phyloP scores from a whole-genome alignment of 352 stramenopile genomes.

The Discostella stelligera region DNA sequence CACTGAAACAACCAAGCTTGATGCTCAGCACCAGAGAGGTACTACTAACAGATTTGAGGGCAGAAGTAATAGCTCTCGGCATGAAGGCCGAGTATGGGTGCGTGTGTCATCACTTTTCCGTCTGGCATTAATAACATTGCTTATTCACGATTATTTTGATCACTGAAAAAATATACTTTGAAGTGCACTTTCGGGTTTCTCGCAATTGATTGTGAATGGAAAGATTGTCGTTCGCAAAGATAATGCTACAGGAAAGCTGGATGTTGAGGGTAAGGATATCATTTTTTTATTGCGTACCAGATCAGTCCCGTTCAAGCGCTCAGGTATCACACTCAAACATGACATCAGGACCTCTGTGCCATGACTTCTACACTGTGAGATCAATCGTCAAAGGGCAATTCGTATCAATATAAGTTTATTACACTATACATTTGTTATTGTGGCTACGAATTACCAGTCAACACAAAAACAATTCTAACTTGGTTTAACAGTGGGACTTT shows the following conservation, averaged over 20 bases:
- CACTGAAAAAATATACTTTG: neutral
- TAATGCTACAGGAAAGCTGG: slow-evolving; percentile 59
- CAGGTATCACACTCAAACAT: neutral
- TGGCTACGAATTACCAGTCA: too few relatives aligned
- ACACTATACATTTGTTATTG: too few relatives aligned
- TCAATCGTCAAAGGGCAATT: slow-evolving; percentile 64
- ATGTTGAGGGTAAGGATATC: slow-evolving; percentile 61
- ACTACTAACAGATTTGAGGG: slow-evolving; percentile 78
- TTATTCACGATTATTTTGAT: neutral
- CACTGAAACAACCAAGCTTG: slow-evolving; percentile 51
- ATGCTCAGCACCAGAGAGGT: slow-evolving; percentile 80
- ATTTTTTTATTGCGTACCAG: too few relatives aligned
- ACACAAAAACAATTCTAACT: too few relatives aligned
- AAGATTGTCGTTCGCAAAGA: slow-evolving; percentile 76
- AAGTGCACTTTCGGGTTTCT: slow-evolving; percentile 64
- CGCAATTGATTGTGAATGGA: slow-evolving; percentile 75
- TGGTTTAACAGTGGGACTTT: neutral
- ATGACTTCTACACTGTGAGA: slow-evolving; percentile 75
- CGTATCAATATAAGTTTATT: slow-evolving; percentile 24
- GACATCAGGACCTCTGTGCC: slow-evolving; percentile 53
- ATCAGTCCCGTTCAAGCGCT: too few relatives aligned
- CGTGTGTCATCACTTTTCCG: neutral
- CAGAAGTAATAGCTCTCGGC: slow-evolving; percentile 73
- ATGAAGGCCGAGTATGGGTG: slow-evolving; percentile 80
- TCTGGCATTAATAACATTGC: neutral